These are phyloP conservation scores for Ceratobasidium theobromae DNA, from an alignment of 1,284 basidiomycete genomes.

Conservation along the genomic window DNA sequence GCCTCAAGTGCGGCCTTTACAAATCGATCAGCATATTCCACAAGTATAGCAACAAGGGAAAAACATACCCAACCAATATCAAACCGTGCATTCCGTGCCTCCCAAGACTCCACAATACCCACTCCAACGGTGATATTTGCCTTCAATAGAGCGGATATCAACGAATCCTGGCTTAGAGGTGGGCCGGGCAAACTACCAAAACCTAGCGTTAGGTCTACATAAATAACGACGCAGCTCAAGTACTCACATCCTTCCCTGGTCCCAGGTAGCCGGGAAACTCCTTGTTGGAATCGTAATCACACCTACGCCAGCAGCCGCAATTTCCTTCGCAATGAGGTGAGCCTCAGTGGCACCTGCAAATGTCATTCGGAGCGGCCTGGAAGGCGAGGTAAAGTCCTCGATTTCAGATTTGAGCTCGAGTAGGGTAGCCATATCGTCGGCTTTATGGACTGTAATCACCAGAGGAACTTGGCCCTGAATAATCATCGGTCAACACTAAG, in stretches of 20 bases:
- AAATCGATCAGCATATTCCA: conserved; percentile 9
- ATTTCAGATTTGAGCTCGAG: conserved; percentile 71
- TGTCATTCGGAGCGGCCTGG: conserved; percentile 38
- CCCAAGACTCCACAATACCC: conserved; percentile 59
- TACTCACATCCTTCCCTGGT: conserved; percentile 61
- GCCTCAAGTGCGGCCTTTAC: conserved; percentile 45
- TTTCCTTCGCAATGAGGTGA: conserved; percentile 69
- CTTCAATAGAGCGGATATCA: conserved; percentile 59
- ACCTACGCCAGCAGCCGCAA: conserved; percentile 65
- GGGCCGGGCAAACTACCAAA: conserved; percentile 64
- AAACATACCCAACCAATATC: conserved; percentile 65
- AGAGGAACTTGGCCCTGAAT: conserved; percentile 57
- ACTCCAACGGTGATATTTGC: conserved; percentile 76
- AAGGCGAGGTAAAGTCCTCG: conserved; percentile 46
- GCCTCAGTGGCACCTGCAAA: conserved; percentile 75
- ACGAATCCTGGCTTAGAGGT: conserved; percentile 66
- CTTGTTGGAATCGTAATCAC: conserved; percentile 67
- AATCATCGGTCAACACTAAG: not conserved
- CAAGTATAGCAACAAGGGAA: not conserved
- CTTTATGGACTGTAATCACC: conserved; percentile 67
- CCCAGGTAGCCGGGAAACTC: conserved; percentile 68
- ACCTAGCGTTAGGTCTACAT: not conserved
- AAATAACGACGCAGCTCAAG: conserved; percentile 34
- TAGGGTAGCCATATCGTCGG: conserved; percentile 73
- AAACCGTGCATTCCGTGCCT: conserved; percentile 65